phyloP scores from a whole-genome alignment of 163 green algal species.

The Scenedesmus sp. region DNA sequence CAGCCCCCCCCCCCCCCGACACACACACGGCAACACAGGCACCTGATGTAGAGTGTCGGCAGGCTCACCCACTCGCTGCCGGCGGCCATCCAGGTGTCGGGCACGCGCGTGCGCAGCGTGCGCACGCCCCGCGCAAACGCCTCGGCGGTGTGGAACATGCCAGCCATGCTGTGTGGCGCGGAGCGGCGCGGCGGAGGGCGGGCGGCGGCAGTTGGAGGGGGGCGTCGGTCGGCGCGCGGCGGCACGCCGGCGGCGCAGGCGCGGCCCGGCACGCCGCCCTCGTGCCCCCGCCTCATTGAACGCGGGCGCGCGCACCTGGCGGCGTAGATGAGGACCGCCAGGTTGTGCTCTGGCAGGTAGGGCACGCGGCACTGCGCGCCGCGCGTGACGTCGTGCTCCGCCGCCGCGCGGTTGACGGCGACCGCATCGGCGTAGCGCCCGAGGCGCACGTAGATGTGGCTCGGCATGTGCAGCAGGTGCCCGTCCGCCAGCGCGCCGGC shows the following conservation, averaged over 20 bases:
- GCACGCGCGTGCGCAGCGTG: conserved; percentile 20
- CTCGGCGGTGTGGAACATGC: conserved; percentile 49
- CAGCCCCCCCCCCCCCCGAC: no score
- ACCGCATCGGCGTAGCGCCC: conserved; percentile 66
- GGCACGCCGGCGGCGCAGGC: no score
- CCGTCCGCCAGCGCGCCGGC: conserved; percentile 39
- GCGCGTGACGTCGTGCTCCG: conserved; percentile 10
- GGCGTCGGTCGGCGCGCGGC: not conserved
- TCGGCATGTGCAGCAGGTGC: conserved; percentile 81
- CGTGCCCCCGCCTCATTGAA: no score
- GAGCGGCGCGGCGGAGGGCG: no score
- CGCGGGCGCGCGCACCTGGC: conserved; percentile 61
- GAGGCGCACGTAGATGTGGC: conserved; percentile 69
- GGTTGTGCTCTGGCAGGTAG: conserved; percentile 76
- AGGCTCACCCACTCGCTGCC: conserved; percentile 53
- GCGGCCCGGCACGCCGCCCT: no score
- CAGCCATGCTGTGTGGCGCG: conserved; percentile 55
- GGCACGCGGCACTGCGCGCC: conserved; percentile 53
- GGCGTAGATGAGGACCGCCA: conserved; percentile 65
- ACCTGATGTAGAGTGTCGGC: conserved; percentile 43
- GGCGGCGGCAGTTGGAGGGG: not conserved
- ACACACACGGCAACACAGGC: not conserved
- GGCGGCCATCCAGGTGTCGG: conserved; percentile 22
- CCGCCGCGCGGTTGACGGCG: conserved; percentile 46
- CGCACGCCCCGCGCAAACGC: conserved; percentile 36